Percentiles rank a stretch among this genome's conserved stretches.
Conservation (phyloP, 345 rosid genomes). For the Angophora floribunda region DNA sequence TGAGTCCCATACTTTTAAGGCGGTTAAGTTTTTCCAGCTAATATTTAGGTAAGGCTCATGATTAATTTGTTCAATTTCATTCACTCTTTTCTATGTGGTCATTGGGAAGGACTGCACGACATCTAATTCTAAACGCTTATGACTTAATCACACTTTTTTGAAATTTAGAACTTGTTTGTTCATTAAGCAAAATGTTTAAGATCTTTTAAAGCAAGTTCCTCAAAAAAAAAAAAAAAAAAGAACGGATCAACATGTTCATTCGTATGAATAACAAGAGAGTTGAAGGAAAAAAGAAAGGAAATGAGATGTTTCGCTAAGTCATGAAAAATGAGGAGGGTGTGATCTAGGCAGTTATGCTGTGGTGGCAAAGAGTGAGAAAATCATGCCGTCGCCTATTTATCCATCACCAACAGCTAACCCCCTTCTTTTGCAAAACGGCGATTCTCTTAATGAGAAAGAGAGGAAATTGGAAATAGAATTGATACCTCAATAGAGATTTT, state of each 20-base stretch:
- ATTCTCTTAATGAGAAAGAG: too few species aligned
- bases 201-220: background rate
- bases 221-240: too few species aligned
- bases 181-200: fast-evolving
- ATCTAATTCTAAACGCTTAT: background rate
- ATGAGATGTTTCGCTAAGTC: background rate
- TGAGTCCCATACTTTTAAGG: background rate
- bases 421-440: too few species aligned
- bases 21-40: background rate
- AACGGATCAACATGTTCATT: too few species aligned
- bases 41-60: background rate
- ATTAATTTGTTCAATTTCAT: too few species aligned
- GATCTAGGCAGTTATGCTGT: background rate
- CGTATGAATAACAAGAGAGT: too few species aligned
- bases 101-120: fast-evolving
- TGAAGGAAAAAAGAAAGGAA: too few species aligned
- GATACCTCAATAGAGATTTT: too few species aligned
- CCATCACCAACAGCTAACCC: too few species aligned
- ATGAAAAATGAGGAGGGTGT: background rate
- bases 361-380: background rate
- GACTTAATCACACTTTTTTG: background rate
- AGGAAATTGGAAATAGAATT: too few species aligned
- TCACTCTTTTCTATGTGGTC: background rate
- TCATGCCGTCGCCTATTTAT: too few species aligned
- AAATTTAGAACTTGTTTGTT: background rate